Conservation (phyloP, 352 stramenopile genomes). For the Elongisporangium anandrum region DNA sequence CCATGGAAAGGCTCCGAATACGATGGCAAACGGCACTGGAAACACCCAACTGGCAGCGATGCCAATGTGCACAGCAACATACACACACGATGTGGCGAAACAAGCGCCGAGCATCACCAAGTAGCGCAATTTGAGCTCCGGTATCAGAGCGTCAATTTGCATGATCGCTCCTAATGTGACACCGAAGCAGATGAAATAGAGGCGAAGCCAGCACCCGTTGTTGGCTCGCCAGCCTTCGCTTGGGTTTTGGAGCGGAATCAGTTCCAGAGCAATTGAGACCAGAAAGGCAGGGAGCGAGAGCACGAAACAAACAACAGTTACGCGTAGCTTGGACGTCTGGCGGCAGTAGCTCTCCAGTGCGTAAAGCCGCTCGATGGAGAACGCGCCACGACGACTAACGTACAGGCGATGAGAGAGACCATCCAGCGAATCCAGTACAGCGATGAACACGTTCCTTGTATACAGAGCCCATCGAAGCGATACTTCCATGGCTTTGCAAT, state of each 20-base stretch:
- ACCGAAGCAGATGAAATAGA: neutral
- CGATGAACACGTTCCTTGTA: neutral
- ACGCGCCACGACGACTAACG: slow-evolving; percentile 18
- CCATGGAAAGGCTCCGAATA: neutral
- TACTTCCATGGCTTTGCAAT: neutral
- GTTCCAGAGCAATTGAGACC: slow-evolving; percentile 12
- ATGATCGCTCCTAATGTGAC: neutral
- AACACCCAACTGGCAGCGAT: slow-evolving; percentile 11
- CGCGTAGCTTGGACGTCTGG: slow-evolving; percentile 10
- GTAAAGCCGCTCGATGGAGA: slow-evolving; percentile 15
- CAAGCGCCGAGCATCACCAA: neutral
- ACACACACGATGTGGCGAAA: slow-evolving; percentile 4
- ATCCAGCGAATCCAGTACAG: neutral
- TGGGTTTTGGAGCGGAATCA: slow-evolving; percentile 14
- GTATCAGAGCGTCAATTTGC: neutral
- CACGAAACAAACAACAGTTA: slow-evolving; percentile 9
- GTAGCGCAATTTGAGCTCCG: neutral
- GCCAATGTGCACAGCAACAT: slow-evolving; percentile 7
- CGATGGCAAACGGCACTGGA: slow-evolving; percentile 11
- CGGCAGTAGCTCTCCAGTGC: slow-evolving; percentile 16
- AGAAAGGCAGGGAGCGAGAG: slow-evolving; percentile 15
- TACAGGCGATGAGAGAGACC: neutral
- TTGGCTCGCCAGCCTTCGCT: slow-evolving; percentile 16
- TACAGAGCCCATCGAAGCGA: neutral
- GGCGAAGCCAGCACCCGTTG: slow-evolving; percentile 19